A percentile compares a stretch with the other conserved stretches of the same genome.
Conservation (phyloP, 2,329 filamentous ascomycete species). For the Penicillium sp. region DNA sequence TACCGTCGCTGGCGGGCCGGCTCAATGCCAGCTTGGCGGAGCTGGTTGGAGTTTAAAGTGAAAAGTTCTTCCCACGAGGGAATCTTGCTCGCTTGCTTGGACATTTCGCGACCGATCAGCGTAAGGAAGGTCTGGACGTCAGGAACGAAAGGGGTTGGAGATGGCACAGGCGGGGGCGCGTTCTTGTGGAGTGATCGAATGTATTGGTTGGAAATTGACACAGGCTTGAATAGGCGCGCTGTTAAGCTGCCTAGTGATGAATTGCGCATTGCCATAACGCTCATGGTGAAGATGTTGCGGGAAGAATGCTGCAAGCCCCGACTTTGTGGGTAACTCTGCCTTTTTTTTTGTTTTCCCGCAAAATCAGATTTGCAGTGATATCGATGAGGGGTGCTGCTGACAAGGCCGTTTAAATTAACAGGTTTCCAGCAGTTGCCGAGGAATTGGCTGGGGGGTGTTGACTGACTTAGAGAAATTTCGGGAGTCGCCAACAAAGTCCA, state of each 20-base stretch:
- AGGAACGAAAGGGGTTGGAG: constrained; percentile 80
- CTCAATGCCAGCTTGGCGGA: constrained; percentile 82
- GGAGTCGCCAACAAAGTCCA: constrained; percentile 12
- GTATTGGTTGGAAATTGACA: constrained; percentile 30
- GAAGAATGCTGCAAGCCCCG: constrained; percentile 1
- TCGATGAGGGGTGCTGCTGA: neutral
- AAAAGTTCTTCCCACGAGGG: constrained; percentile 89
- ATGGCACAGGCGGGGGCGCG: constrained; percentile 54
- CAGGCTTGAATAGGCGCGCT: constrained; percentile 25
- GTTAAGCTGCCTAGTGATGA: constrained; percentile 27
- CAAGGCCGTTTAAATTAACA: neutral
- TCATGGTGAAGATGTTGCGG: constrained; percentile 8
- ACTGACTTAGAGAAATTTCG: constrained; percentile 31
- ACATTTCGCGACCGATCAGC: constrained; percentile 84
- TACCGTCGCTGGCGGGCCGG: constrained; percentile 79
- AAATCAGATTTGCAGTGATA: neutral
- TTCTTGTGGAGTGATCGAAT: constrained; percentile 45
- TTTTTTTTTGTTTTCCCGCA: neutral
- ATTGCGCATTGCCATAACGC: constrained; percentile 32
- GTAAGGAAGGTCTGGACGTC: constrained; percentile 82
- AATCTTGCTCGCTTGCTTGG: constrained; percentile 80
- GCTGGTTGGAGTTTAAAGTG: constrained; percentile 70
- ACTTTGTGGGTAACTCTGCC: neutral
- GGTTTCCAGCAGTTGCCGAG: neutral
- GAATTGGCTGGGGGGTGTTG: constrained; percentile 9